These are phyloP conservation scores for Teratosphaeria zuluensis DNA, from an alignment of 2,329 filamentous ascomycete species.

Conservation along the genomic window DNA sequence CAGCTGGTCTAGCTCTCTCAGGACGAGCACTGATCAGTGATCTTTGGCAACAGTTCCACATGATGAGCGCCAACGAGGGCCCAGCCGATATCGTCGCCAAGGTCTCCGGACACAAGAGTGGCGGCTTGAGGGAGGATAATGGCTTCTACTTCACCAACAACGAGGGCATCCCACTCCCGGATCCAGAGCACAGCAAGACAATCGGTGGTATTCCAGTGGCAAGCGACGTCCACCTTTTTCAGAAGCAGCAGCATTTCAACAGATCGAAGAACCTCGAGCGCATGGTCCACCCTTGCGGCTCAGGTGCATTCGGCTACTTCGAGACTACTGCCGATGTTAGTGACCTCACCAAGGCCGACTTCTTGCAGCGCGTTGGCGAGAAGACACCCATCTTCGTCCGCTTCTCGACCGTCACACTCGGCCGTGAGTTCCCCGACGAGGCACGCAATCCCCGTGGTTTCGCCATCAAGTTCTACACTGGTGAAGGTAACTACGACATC, in stretches of 20 bases:
- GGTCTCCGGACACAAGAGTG: conserved; percentile 37
- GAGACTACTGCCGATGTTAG: conserved; percentile 34
- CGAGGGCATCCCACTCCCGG: conserved; percentile 43
- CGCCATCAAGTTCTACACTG: conserved; percentile 42
- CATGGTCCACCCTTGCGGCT: conserved; percentile 35
- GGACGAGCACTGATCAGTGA: not conserved
- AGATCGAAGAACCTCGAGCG: conserved; percentile 38
- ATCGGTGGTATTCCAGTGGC: conserved; percentile 43
- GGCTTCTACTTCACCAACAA: conserved; percentile 46
- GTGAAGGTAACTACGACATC: conserved; percentile 40
- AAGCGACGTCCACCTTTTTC: conserved; percentile 43
- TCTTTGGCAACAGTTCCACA: conserved; percentile 19
- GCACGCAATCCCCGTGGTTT: conserved; percentile 40
- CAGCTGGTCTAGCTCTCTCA: not conserved
- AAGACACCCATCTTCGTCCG: conserved; percentile 36
- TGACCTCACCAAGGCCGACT: conserved; percentile 32
- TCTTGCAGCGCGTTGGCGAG: conserved; percentile 31
- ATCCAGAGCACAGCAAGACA: conserved; percentile 43
- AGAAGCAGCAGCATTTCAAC: conserved; percentile 49
- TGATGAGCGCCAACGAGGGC: conserved; percentile 42
- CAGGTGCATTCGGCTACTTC: conserved; percentile 39
- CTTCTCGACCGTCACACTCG: conserved; percentile 37
- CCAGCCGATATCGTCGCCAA: conserved; percentile 44
- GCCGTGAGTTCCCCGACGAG: conserved; percentile 35
- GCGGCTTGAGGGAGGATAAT: conserved; percentile 41